Evolutionary conservation across 2,329 filamentous ascomycete genomes (phyloP).

Genomic region (Penicillium sp.): DNA sequence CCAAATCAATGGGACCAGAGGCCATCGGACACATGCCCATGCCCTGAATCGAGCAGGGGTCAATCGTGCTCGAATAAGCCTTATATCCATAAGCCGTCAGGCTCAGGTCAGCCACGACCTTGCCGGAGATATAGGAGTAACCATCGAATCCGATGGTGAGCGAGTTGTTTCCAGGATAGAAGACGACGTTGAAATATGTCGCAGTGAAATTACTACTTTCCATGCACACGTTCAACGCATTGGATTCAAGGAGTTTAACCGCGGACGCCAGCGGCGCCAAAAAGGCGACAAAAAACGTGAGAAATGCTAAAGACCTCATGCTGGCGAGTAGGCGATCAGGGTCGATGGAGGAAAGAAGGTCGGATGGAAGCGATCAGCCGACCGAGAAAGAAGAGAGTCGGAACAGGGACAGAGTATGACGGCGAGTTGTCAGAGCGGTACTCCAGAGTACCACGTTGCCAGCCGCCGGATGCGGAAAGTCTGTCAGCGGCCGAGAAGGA

Average conservation of each 20-base stretch:
- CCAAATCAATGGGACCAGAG: conserved; percentile 76
- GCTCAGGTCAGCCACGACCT: conserved; percentile 76
- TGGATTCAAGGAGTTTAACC: conserved; percentile 75
- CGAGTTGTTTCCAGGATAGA: conserved; percentile 69
- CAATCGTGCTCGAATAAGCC: conserved; percentile 68
- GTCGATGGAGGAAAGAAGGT: conserved; percentile 11
- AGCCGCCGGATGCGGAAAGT: conserved; percentile 45
- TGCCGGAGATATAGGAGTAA: conserved; percentile 81
- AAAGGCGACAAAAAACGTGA: conserved; percentile 48
- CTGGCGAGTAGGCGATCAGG: conserved; percentile 25
- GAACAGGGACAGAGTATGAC: conserved; percentile 21
- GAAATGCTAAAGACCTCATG: conserved; percentile 44
- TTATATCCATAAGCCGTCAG: conserved; percentile 84
- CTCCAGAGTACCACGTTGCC: conserved; percentile 44
- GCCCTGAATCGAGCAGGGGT: conserved; percentile 76
- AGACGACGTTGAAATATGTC: conserved; percentile 81
- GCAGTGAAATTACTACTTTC: conserved; percentile 84
- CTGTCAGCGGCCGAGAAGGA: conserved; percentile 22
- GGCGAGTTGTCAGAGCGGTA: conserved; percentile 29
- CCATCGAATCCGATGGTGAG: conserved; percentile 77
- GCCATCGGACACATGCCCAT: conserved; percentile 89
- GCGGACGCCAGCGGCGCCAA: conserved; percentile 61
- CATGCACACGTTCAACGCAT: conserved; percentile 84
- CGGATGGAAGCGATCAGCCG: conserved; percentile 15
- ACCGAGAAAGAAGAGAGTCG: conserved; percentile 21